These are phyloP conservation scores for Phytophthora megakarya DNA, from an alignment of 352 stramenopile genomes.

Conservation along the genomic window DNA sequence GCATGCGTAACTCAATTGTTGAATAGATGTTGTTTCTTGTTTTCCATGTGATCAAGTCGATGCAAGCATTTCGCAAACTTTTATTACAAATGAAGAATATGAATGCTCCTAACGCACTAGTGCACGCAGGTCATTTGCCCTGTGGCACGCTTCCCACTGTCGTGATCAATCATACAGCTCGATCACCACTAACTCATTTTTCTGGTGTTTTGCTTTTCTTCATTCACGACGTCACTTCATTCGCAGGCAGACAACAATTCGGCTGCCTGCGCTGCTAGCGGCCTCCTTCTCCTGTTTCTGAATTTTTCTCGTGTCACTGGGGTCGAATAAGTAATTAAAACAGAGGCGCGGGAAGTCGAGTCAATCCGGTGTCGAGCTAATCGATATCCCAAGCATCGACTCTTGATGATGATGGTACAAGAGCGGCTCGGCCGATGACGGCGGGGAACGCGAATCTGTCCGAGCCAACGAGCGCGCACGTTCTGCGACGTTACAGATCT, in stretches of 20 bases:
- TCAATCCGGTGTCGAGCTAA: constrained; percentile 19
- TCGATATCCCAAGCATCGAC: constrained; percentile 41
- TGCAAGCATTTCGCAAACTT: constrained; percentile 32
- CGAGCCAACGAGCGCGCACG: constrained; percentile 30
- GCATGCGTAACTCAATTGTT: constrained; percentile 9
- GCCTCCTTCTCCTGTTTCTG: constrained; percentile 35
- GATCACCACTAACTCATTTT: constrained; percentile 18
- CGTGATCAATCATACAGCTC: constrained; percentile 1
- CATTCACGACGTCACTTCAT: constrained; percentile 41
- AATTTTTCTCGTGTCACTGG: constrained; percentile 27
- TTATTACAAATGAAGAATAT: constrained; percentile 47
- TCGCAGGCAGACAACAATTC: constrained; percentile 20
- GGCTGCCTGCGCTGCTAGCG: constrained; percentile 26
- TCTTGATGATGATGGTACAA: constrained; percentile 53
- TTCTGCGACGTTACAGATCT: constrained; percentile 61
- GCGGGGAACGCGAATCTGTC: constrained; percentile 25
- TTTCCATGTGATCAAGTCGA: background rate
- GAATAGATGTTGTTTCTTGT: constrained; percentile 9
- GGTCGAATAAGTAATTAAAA: constrained; percentile 42
- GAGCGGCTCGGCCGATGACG: constrained; percentile 37
- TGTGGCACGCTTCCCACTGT: background rate
- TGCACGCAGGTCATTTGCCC: constrained; percentile 10
- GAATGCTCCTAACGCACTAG: constrained; percentile 31
- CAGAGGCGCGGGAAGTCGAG: constrained; percentile 31
- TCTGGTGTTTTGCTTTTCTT: constrained; percentile 36